Evolutionary conservation across 2,329 filamentous ascomycete genomes (phyloP).

Genomic region (Ceratocystis ficicola): DNA sequence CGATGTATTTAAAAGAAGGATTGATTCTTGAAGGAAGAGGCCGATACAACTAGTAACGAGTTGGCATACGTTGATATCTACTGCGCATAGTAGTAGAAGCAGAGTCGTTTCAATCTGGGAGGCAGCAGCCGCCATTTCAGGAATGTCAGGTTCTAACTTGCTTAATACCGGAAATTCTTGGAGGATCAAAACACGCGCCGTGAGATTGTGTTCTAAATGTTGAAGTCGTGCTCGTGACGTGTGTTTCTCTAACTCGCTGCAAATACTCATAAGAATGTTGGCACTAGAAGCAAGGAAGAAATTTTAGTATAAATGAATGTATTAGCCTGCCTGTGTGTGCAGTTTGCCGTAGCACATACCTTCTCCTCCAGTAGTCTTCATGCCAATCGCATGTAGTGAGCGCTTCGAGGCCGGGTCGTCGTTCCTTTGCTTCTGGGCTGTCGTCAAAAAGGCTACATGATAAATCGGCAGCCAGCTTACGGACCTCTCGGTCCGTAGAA

Average conservation of each 20-base stretch:
- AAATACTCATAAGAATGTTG: constrained; percentile 16
- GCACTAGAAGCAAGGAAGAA: constrained; percentile 11
- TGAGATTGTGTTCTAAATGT: constrained; percentile 39
- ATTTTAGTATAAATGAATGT: too few species aligned
- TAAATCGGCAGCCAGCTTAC: constrained; percentile 38
- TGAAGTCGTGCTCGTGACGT: constrained; percentile 17
- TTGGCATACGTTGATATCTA: constrained; percentile 53
- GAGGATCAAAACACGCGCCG: constrained; percentile 42
- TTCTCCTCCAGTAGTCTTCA: constrained; percentile 41
- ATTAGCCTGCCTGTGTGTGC: too few species aligned
- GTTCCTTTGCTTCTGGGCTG: constrained; percentile 29
- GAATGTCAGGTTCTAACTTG: constrained; percentile 41
- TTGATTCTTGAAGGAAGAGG: constrained; percentile 49
- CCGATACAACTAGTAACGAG: constrained; percentile 50
- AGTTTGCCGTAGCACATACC: constrained; percentile 29
- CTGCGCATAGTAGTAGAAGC: constrained; percentile 51
- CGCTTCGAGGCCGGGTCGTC: constrained; percentile 30
- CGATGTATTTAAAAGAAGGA: constrained; percentile 40
- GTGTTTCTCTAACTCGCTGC: constrained; percentile 19
- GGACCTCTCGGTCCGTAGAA: constrained; percentile 39
- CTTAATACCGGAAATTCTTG: constrained; percentile 28
- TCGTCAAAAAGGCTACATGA: constrained; percentile 38
- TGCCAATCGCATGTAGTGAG: constrained; percentile 32
- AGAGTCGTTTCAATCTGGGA: constrained; percentile 51
- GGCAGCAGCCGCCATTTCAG: constrained; percentile 41